Conservation (phyloP, 768 basidiomycete species). For the Nidula microcarpa region DNA sequence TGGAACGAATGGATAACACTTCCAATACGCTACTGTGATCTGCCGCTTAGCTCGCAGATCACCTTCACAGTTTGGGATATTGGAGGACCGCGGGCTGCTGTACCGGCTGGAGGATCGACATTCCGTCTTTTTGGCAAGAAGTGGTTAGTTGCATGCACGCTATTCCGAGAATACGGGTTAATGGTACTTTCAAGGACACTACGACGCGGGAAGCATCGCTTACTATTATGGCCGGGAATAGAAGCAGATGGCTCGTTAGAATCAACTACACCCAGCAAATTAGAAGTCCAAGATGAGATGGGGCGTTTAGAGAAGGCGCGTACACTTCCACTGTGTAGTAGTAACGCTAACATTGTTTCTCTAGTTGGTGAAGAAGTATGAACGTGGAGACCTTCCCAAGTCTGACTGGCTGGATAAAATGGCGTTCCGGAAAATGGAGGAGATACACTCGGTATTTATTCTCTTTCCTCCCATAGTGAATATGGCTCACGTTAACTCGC, state of each 20-base stretch:
- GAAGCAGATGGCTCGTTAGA: conserved; percentile 87
- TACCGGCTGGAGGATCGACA: conserved; percentile 89
- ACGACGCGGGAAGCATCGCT: conserved; percentile 86
- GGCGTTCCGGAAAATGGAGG: conserved; percentile 92
- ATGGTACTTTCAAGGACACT: conserved; percentile 59
- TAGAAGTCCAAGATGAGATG: conserved; percentile 84
- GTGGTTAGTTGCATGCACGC: conserved; percentile 46
- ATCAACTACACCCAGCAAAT: conserved; percentile 84
- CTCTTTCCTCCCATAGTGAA: background rate
- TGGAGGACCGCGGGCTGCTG: conserved; percentile 72
- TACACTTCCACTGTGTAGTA: conserved; percentile 9
- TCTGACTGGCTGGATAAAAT: conserved; percentile 95
- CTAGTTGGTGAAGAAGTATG: conserved; percentile 92
- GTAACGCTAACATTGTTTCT: conserved; percentile 16
- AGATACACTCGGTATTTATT: conserved; percentile 88
- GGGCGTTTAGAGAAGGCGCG: conserved; percentile 87
- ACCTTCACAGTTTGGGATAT: conserved; percentile 97
- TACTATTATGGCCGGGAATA: conserved; percentile 76
- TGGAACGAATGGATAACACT: conserved; percentile 97
- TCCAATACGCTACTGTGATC: conserved; percentile 89
- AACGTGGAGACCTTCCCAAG: conserved; percentile 88
- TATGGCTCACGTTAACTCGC: background rate
- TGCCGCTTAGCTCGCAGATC: conserved; percentile 86
- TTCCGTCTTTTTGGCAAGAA: conserved; percentile 92
- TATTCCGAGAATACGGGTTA: background rate